Evolutionary conservation across 768 basidiomycete species (phyloP).

Genomic region (Hericium alpestre): DNA sequence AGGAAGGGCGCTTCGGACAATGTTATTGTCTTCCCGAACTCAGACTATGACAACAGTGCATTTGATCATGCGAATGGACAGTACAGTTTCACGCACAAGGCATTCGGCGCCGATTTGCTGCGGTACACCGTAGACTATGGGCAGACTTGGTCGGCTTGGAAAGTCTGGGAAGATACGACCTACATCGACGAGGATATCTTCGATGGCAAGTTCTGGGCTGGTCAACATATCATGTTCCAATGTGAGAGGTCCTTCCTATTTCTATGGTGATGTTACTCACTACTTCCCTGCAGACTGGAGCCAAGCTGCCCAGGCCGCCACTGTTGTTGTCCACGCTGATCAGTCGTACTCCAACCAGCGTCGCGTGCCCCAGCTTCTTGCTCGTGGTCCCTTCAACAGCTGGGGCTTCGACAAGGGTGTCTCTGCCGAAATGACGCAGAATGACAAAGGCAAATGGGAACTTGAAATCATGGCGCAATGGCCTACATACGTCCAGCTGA

Average conservation of each 20-base stretch:
- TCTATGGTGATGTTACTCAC: background rate
- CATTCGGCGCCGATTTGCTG: slow-evolving; percentile 79
- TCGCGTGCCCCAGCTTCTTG: slow-evolving; percentile 79
- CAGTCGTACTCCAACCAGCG: slow-evolving; percentile 47
- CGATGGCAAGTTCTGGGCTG: slow-evolving; percentile 57
- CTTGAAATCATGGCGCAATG: slow-evolving; percentile 83
- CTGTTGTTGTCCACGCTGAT: slow-evolving; percentile 72
- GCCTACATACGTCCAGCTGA: slow-evolving; percentile 85
- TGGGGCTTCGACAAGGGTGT: slow-evolving; percentile 91
- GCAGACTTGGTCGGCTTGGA: slow-evolving; percentile 75
- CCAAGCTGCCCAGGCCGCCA: slow-evolving; percentile 45
- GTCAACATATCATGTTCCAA: slow-evolving; percentile 81
- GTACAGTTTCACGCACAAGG: slow-evolving; percentile 73
- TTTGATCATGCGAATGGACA: slow-evolving; percentile 49
- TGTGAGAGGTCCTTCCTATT: slow-evolving; percentile 37
- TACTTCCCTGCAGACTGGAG: slow-evolving; percentile 58
- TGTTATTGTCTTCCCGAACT: slow-evolving; percentile 76
- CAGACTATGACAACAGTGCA: slow-evolving; percentile 61
- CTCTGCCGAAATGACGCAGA: slow-evolving; percentile 53
- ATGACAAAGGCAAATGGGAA: slow-evolving; percentile 63
- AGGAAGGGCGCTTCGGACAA: slow-evolving; percentile 71
- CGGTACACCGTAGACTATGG: slow-evolving; percentile 85
- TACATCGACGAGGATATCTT: slow-evolving; percentile 53
- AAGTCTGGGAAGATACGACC: slow-evolving; percentile 64
- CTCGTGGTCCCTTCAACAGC: slow-evolving; percentile 80